Conservation (phyloP, 768 basidiomycete genomes). For the Suillus sp. region DNA sequence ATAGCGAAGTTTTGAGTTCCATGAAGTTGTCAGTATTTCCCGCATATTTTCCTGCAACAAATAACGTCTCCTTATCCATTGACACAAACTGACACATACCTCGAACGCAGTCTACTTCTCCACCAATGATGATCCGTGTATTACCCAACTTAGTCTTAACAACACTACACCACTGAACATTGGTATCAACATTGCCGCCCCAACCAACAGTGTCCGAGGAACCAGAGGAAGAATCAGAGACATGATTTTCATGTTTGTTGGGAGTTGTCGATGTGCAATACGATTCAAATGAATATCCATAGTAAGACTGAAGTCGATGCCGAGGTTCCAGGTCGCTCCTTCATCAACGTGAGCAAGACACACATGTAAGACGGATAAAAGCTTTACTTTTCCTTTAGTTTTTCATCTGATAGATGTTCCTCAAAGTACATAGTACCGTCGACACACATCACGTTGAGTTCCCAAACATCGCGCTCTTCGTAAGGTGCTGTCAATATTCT, state of each 20-base stretch:
- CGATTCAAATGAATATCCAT: constrained; percentile 89
- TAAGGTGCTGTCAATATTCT: constrained; percentile 84
- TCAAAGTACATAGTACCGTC: constrained; percentile 74
- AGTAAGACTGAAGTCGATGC: constrained; percentile 70
- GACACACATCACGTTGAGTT: constrained; percentile 80
- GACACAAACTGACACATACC: constrained; percentile 44
- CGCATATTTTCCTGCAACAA: constrained; percentile 56
- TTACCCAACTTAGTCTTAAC: constrained; percentile 83
- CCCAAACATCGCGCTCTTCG: constrained; percentile 78
- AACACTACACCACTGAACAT: constrained; percentile 88
- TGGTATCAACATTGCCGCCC: constrained; percentile 85
- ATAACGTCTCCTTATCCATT: neutral
- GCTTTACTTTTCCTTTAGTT: constrained; percentile 64
- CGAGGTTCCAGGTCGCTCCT: constrained; percentile 70
- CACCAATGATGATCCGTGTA: constrained; percentile 74
- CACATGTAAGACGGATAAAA: constrained; percentile 1
- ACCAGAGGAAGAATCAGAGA: constrained; percentile 36
- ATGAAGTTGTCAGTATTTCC: constrained; percentile 70
- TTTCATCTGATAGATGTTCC: constrained; percentile 64
- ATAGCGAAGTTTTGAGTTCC: constrained; percentile 84
- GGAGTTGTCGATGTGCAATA: constrained; percentile 64
- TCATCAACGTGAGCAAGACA: constrained; percentile 9
- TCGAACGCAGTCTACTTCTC: constrained; percentile 89
- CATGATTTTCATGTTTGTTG: constrained; percentile 20
- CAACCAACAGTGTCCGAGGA: constrained; percentile 49